These are phyloP conservation scores for Russula emetica DNA, from an alignment of 768 basidiomycete species.

Conservation along the genomic window DNA sequence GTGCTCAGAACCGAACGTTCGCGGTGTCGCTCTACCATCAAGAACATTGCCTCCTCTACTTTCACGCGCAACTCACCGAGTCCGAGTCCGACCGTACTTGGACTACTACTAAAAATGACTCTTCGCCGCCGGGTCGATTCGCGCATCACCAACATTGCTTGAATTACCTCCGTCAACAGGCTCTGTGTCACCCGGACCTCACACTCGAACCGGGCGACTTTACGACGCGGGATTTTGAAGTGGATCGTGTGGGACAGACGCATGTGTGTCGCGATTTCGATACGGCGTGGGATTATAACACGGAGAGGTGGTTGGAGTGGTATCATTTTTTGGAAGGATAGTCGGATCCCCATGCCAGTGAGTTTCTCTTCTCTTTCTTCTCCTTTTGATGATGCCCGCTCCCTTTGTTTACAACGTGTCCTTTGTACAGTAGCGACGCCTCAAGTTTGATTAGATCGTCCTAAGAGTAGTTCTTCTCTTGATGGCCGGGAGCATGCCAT, in stretches of 20 bases:
- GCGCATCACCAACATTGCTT: conserved; percentile 39
- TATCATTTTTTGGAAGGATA: conserved; percentile 4
- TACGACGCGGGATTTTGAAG: conserved; percentile 32
- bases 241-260: conserved; percentile 33
- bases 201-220: conserved; percentile 36
- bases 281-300: conserved; percentile 25
- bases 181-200: conserved; percentile 40
- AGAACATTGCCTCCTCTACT: conserved; percentile 39
- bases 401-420: too few species aligned
- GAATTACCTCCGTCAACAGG: conserved; percentile 39
- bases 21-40: conserved; percentile 44
- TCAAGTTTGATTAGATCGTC: neutral
- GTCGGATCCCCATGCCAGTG: neutral
- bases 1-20: conserved; percentile 27
- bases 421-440: neutral
- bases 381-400: too few species aligned
- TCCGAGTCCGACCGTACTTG: too few species aligned
- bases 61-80: conserved; percentile 33
- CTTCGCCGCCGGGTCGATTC: neutral
- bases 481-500: neutral
- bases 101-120: too few species aligned
- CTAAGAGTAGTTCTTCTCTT: too few species aligned
- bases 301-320: conserved; percentile 4
- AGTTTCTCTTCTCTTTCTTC: neutral
- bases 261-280: conserved; percentile 38